Percentiles rank a stretch among this genome's conserved stretches.
These are phyloP conservation scores for Blastobotrys persicus DNA, from an alignment of 1,139 yeast species.

Conservation along the genomic window DNA sequence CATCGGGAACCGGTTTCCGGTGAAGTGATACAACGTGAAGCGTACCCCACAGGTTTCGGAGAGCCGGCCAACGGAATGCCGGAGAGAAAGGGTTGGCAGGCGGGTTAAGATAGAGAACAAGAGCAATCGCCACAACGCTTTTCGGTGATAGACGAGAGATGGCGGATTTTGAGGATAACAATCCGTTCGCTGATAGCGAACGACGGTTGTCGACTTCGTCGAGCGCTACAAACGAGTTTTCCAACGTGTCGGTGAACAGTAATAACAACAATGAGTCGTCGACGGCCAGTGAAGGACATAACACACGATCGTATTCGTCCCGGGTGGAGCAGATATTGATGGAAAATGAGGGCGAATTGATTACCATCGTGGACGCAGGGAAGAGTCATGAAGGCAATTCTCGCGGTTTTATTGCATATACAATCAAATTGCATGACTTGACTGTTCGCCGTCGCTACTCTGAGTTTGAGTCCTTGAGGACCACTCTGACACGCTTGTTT, in stretches of 20 bases:
- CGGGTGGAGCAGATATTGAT: slow-evolving; percentile 40
- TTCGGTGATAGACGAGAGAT: slow-evolving; percentile 17
- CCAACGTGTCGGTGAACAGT: slow-evolving; percentile 7
- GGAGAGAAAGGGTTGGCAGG: too few relatives aligned
- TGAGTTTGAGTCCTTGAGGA: slow-evolving; percentile 83
- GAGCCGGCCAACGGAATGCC: not conserved
- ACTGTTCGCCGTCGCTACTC: slow-evolving; percentile 82
- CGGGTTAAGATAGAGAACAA: not conserved
- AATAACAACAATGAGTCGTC: slow-evolving; percentile 9
- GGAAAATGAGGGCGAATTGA: slow-evolving; percentile 38
- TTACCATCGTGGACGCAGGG: slow-evolving; percentile 71
- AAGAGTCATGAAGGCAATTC: slow-evolving; percentile 74
- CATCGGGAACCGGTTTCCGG: too few relatives aligned
- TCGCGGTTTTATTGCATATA: slow-evolving; percentile 74
- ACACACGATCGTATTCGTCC: slow-evolving; percentile 31
- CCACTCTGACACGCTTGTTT: slow-evolving; percentile 63
- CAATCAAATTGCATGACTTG: slow-evolving; percentile 59
- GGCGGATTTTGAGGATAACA: slow-evolving; percentile 46
- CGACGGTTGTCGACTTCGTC: slow-evolving; percentile 15
- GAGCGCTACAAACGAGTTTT: slow-evolving; percentile 7
- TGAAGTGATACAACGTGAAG: too few relatives aligned
- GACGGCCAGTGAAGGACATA: slow-evolving; percentile 10
- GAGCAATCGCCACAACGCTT: slow-evolving; percentile 9
- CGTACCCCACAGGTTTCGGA: not conserved
- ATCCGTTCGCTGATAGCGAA: slow-evolving; percentile 42